phyloP scores from a whole-genome alignment of 1,139 yeast genomes.

The Geotrichum reessii region DNA sequence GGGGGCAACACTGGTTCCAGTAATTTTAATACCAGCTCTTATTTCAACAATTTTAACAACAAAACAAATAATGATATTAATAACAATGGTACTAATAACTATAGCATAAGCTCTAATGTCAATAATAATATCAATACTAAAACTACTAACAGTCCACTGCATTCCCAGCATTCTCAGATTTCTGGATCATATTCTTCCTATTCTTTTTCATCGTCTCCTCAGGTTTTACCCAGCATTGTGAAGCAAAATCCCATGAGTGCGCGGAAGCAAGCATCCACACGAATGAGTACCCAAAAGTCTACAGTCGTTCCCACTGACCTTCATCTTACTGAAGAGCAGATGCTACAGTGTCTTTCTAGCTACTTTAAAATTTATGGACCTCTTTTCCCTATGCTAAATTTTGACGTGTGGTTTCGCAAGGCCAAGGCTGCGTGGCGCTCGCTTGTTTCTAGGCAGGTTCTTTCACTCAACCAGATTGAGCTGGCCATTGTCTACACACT shows the following conservation, averaged over 20 bases:
- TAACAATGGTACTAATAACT: neutral
- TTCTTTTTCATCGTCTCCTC: neutral
- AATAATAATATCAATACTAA: neutral
- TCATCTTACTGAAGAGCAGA: constrained; percentile 20
- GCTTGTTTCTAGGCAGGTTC: constrained; percentile 21
- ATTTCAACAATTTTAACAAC: neutral
- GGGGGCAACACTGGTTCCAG: neutral
- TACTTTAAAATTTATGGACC: constrained; percentile 21
- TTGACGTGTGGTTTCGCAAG: constrained; percentile 23
- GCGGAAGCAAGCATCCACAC: neutral
- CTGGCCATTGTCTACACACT: constrained; percentile 25
- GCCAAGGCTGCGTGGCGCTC: constrained; percentile 27
- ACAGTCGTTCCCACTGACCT: neutral
- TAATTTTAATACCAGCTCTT: neutral
- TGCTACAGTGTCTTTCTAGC: constrained; percentile 25
- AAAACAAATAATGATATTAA: neutral
- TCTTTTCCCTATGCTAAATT: constrained; percentile 24
- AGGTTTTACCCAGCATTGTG: neutral
- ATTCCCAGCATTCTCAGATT: neutral
- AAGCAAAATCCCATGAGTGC: neutral
- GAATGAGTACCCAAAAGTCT: neutral
- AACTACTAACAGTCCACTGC: neutral
- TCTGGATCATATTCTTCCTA: neutral
- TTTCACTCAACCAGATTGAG: constrained; percentile 18
- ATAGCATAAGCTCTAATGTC: neutral